phyloP scores from a whole-genome alignment of 768 basidiomycete species.

The Serpula lacrymans region DNA sequence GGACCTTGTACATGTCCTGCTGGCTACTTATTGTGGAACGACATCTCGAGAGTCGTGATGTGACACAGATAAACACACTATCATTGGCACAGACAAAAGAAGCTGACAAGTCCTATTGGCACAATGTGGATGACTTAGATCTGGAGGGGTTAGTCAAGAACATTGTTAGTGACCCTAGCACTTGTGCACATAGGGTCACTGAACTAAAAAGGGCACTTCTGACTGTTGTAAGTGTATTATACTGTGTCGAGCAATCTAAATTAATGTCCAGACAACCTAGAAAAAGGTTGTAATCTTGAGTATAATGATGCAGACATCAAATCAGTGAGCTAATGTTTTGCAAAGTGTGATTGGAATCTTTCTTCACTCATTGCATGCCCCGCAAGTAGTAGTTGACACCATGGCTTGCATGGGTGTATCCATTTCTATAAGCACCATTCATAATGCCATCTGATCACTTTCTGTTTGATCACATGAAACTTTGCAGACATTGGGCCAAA shows the following conservation, averaged over 20 bases:
- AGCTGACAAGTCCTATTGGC: too few species aligned
- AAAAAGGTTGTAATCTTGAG: slow-evolving; percentile 11
- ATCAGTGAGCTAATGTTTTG: slow-evolving; percentile 9
- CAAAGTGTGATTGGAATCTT: slow-evolving; percentile 8
- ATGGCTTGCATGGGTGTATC: slow-evolving; percentile 28
- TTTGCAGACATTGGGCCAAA: slow-evolving; percentile 19
- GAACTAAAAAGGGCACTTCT: not conserved
- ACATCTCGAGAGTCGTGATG: too few species aligned
- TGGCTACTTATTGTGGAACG: too few species aligned
- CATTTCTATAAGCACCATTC: slow-evolving; percentile 21
- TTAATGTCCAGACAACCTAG: not conserved
- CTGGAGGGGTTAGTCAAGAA: slow-evolving; percentile 1
- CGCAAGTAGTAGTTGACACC: slow-evolving; percentile 23
- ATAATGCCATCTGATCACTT: slow-evolving; percentile 19
- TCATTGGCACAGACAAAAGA: too few species aligned
- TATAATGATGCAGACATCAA: slow-evolving; percentile 29
- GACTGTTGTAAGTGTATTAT: not conserved
- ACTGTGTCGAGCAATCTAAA: not conserved
- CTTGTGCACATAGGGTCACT: too few species aligned
- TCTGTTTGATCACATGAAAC: slow-evolving; percentile 15
- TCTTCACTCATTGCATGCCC: slow-evolving; percentile 21
- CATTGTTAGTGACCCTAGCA: too few species aligned
- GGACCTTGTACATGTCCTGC: slow-evolving; percentile 7
- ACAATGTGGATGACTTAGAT: slow-evolving; percentile 4
- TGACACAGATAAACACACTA: too few species aligned